Evolutionary conservation across 2,329 filamentous ascomycete genomes (phyloP).

Genomic region (Elsinoe ampelina): DNA sequence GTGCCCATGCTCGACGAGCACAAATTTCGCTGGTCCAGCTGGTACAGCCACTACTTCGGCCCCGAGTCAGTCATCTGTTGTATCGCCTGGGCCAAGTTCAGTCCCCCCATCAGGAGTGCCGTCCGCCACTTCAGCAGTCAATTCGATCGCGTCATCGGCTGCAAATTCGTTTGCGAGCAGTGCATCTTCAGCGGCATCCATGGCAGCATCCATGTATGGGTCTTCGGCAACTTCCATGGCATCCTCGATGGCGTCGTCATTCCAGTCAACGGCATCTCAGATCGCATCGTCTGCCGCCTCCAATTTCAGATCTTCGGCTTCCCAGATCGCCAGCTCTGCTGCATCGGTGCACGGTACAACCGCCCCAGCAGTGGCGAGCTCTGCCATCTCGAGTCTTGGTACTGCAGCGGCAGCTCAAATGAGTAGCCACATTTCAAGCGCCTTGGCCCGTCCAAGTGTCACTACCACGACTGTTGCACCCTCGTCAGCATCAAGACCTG

Average conservation of each 20-base stretch:
- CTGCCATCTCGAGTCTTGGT: conserved; percentile 4
- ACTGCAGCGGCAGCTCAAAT: conserved; percentile 5
- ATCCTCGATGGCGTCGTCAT: conserved; percentile 1
- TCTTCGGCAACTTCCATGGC: conserved; percentile 8
- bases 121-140: not conserved
- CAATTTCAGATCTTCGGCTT: conserved; percentile 8
- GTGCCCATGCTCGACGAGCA: not conserved
- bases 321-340: conserved; percentile 7
- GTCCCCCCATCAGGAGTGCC: not conserved
- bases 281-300: conserved; percentile 9
- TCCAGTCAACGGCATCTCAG: conserved; percentile 13
- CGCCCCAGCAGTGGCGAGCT: conserved; percentile 10
- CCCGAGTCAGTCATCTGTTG: not conserved
- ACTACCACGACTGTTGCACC: not conserved
- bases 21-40: not conserved
- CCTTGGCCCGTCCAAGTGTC: conserved; percentile 1
- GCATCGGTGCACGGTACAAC: conserved; percentile 2
- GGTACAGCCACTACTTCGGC: not conserved
- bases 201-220: conserved; percentile 6
- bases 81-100: not conserved
- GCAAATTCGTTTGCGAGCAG: conserved; percentile 9
- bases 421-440: conserved; percentile 6
- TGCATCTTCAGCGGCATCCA: conserved; percentile 3
- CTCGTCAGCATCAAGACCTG: not conserved
- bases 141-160: conserved; percentile 5